Evolutionary conservation across 2,329 filamentous ascomycete genomes (phyloP).

Genomic region (Aspergillus udagawae): DNA sequence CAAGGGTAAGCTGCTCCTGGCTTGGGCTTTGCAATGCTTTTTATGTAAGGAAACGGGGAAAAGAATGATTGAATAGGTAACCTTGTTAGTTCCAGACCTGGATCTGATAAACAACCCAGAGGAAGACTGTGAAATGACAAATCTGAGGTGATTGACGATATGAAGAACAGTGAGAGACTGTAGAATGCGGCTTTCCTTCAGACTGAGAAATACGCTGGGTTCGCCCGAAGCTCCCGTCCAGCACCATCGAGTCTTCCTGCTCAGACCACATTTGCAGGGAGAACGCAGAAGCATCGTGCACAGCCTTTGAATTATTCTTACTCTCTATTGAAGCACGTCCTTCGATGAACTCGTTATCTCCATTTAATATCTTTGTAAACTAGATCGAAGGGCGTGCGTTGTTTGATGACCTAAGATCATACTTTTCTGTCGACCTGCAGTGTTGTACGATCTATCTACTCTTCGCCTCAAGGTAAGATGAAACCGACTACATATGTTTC

Average conservation of each 20-base stretch:
- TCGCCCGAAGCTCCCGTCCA: conserved; percentile 11
- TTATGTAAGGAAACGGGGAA: neutral
- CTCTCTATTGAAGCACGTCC: neutral
- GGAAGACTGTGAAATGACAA: neutral
- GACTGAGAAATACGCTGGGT: conserved; percentile 33
- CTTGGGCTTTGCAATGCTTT: neutral
- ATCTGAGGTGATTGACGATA: conserved; percentile 2
- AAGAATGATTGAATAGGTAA: neutral
- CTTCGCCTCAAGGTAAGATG: neutral
- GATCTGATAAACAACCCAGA: neutral
- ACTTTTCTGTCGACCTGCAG: neutral
- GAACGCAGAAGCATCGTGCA: neutral
- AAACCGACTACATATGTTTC: neutral
- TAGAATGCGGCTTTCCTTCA: conserved; percentile 15
- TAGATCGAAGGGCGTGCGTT: neutral
- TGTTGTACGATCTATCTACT: neutral
- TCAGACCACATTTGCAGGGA: neutral
- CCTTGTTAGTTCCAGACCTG: neutral
- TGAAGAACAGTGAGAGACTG: neutral
- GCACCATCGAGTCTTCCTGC: conserved; percentile 15
- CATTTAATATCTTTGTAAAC: too few species aligned
- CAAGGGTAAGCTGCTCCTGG: neutral
- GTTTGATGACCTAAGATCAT: neutral
- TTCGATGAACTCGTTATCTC: neutral
- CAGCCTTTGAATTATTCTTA: neutral